A percentile compares a stretch with the other conserved stretches of the same genome.
Conservation (phyloP, 2,329 filamentous ascomycete genomes). For the Colletotrichum sp. region DNA sequence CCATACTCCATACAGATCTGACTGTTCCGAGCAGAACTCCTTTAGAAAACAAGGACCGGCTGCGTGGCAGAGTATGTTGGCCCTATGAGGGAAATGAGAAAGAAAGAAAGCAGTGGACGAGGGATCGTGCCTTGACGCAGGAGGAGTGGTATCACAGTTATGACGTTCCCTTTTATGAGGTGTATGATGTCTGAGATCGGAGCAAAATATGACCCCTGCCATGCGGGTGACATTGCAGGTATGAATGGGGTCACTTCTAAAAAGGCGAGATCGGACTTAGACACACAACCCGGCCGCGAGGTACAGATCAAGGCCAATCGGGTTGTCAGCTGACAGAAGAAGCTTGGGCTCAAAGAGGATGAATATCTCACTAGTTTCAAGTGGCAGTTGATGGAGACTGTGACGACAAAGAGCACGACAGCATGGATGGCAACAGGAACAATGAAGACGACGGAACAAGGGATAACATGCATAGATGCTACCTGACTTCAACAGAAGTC, state of each 20-base stretch:
- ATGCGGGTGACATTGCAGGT: neutral
- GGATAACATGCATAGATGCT: neutral
- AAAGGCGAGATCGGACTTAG: no score
- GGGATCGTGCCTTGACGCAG: neutral
- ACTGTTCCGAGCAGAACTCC: no score
- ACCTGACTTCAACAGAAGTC: neutral
- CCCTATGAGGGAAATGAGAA: neutral
- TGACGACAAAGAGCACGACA: neutral
- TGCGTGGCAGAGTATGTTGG: neutral
- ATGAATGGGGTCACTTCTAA: neutral
- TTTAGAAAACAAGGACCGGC: neutral
- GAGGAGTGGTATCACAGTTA: neutral
- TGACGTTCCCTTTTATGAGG: neutral
- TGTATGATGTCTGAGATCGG: neutral
- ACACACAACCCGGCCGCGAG: constrained; percentile 71
- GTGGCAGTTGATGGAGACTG: constrained; percentile 93
- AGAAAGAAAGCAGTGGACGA: neutral
- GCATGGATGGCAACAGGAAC: accelerated
- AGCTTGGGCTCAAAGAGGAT: constrained; percentile 91
- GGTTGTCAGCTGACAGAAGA: constrained; percentile 91
- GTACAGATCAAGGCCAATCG: constrained; percentile 84
- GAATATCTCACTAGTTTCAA: constrained; percentile 91
- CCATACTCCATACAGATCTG: neutral
- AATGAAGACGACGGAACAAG: neutral
- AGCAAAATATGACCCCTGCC: neutral